Percentiles rank a stretch among this genome's conserved stretches.
These are phyloP conservation scores for Bipolaris sorokiniana DNA, from an alignment of 2,329 filamentous ascomycete species.

Conservation along the genomic window DNA sequence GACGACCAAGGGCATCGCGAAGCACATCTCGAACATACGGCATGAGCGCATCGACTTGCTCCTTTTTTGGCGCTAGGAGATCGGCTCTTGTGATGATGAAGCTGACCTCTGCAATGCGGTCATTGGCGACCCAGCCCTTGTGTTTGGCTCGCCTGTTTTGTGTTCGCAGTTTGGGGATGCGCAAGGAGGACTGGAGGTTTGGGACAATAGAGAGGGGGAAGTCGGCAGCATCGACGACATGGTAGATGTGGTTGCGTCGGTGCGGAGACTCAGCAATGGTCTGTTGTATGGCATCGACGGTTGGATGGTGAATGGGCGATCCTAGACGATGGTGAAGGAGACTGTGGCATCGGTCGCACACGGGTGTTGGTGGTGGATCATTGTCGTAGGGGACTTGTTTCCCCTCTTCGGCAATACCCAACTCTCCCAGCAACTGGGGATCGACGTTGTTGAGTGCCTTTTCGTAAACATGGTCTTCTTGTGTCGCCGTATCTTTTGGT, in stretches of 20 bases:
- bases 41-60: slow-evolving; percentile 85
- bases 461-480: slow-evolving; percentile 49
- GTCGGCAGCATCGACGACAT: slow-evolving; percentile 92
- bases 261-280: slow-evolving; percentile 89
- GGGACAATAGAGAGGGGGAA: slow-evolving; percentile 94
- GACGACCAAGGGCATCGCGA: slow-evolving; percentile 73
- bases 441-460: slow-evolving; percentile 42
- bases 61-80: slow-evolving; percentile 80
- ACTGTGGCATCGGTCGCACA: slow-evolving; percentile 88
- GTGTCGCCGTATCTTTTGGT: slow-evolving; percentile 21
- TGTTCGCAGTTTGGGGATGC: slow-evolving; percentile 75
- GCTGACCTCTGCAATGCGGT: slow-evolving; percentile 75
- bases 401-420: slow-evolving; percentile 36
- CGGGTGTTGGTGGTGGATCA: slow-evolving; percentile 52
- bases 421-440: slow-evolving; percentile 33
- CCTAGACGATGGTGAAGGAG: slow-evolving; percentile 77
- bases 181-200: slow-evolving; percentile 71
- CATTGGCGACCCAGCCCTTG: slow-evolving; percentile 67
- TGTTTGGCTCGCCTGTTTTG: slow-evolving; percentile 78
- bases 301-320: slow-evolving; percentile 77
- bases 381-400: slow-evolving; percentile 21
- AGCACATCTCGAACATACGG: slow-evolving; percentile 81
- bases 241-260: slow-evolving; percentile 92
- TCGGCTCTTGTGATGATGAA: slow-evolving; percentile 93
- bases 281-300: slow-evolving; percentile 77